Evolutionary conservation across 1,284 basidiomycete genomes (phyloP).

Genomic region (Naganishia albida): DNA sequence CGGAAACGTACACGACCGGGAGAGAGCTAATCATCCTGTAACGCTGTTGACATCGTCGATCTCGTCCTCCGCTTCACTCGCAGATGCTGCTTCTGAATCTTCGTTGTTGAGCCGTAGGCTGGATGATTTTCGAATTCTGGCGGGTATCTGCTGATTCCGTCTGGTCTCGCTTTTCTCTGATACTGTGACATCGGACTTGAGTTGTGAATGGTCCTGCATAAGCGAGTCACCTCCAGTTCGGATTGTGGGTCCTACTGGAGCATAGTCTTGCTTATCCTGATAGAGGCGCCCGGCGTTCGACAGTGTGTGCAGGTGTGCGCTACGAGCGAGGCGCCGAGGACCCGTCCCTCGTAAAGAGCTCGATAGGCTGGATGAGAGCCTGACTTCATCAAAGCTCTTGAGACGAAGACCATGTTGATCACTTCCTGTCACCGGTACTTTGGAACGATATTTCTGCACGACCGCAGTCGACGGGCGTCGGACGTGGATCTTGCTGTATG

Average conservation of each 20-base stretch:
- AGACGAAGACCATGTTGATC: background rate
- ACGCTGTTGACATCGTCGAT: background rate
- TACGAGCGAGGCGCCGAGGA: constrained; percentile 15
- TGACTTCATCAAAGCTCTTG: constrained; percentile 3
- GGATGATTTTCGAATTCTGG: too few species aligned
- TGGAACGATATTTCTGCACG: constrained; percentile 13
- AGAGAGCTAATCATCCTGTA: background rate
- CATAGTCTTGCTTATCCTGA: background rate
- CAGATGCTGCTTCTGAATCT: constrained; percentile 5
- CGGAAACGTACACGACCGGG: background rate
- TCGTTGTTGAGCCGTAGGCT: too few species aligned
- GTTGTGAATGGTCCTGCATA: too few species aligned
- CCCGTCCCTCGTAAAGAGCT: background rate
- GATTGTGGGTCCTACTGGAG: background rate
- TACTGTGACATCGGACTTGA: too few species aligned
- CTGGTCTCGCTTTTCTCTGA: too few species aligned
- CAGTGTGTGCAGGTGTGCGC: constrained; percentile 28
- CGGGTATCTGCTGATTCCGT: too few species aligned
- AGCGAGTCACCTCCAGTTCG: too few species aligned
- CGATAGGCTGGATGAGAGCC: background rate
- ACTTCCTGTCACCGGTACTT: background rate
- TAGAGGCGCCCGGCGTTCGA: constrained; percentile 6
- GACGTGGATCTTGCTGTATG: constrained; percentile 1
- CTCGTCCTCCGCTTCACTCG: constrained; percentile 23
- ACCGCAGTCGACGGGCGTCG: constrained; percentile 5